Evolutionary conservation across 2,329 filamentous ascomycete genomes (phyloP).

Genomic region (Aspergillus costaricaensis): DNA sequence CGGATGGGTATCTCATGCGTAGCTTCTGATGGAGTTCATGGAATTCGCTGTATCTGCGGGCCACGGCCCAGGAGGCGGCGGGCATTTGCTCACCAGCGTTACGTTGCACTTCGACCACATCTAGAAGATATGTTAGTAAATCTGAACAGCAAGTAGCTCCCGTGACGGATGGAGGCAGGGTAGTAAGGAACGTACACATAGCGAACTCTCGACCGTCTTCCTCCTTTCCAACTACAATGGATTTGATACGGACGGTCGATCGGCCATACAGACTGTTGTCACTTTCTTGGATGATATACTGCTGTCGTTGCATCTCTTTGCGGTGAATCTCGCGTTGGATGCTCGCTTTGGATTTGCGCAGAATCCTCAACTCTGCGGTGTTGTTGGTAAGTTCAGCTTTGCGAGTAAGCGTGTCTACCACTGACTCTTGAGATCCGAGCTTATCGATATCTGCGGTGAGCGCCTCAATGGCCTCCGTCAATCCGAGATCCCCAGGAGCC

Average conservation of each 20-base stretch:
- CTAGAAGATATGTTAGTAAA: constrained; percentile 36
- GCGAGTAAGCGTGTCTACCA: constrained; percentile 85
- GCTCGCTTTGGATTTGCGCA: constrained; percentile 92
- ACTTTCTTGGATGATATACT: constrained; percentile 96
- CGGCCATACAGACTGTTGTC: constrained; percentile 96
- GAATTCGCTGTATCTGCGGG: constrained; percentile 95
- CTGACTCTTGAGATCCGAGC: constrained; percentile 80
- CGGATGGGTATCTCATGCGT: constrained; percentile 79
- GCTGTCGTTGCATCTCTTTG: constrained; percentile 93
- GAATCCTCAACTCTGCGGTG: constrained; percentile 84
- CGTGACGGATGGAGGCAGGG: not conserved
- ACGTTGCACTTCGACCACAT: constrained; percentile 86
- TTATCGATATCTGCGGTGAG: constrained; percentile 91
- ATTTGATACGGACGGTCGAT: constrained; percentile 85
- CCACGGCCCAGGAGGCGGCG: constrained; percentile 89
- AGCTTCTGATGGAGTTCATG: constrained; percentile 91
- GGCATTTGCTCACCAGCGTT: constrained; percentile 94
- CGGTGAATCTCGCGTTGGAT: constrained; percentile 87
- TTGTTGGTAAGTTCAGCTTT: constrained; percentile 99
- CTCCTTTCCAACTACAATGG: constrained; percentile 87
- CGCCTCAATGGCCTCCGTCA: constrained; percentile 87
- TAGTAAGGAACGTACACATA: constrained; percentile 59
- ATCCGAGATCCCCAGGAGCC: constrained; percentile 86
- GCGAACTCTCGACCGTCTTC: constrained; percentile 93
- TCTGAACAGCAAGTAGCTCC: not conserved